Base-by-base conservation (phyloP, 2,329 filamentous ascomycete genomes). In the Fusarium decemcellulare region DNA sequence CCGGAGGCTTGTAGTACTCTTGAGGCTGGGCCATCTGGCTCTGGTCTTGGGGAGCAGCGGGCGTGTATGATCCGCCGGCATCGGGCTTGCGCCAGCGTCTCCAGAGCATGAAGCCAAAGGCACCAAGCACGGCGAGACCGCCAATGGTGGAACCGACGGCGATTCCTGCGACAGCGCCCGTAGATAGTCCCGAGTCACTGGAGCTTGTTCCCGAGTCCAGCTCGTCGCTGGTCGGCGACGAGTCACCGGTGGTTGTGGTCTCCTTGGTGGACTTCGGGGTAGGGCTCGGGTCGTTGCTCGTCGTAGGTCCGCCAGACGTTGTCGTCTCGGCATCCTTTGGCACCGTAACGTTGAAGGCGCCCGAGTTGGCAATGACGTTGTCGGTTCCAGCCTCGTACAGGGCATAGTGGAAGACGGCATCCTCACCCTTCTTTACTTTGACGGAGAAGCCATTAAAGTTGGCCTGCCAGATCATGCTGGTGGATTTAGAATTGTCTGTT, bases 101-200 rank as follows among this genome's bases (percentile, higher is more conserved):
- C 74, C 74, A 75, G 12, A 68, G 34, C 14, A 76, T 58, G 40
- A 76, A 74, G 1, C 72, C 74, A 1, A 63, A 10, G 2, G 62
- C 68, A 0, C 42, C 72, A 8, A 76, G 63, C 6, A 71, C 2
- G 8, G 51, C 2, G 2, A 75, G 29, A 2, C 72, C 73, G 4
- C 63, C 73, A 0, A 75, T 14, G 2, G 71, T 70, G 1, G 74
- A 64, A 5, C 70, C 74, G 6, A 75, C 72, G 0, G 71, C 74
- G 6, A 76, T 64, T 8, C 74, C 74, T 6, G 70, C 74, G 3
- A 74, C 65, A 0, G 74, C 74, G 2, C 74, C 74, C 0, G 55
- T 70, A 1, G 72, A 72, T 2, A 76, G 40, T 1, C 65, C 52
- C 2, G 43, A 15, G 5, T 56, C 27, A 12, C 55, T 51, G 1